Evolutionary conservation across 495 filamentous ascomycete species (phyloP), one percentile per base, ranked within the genome.

Genomic region (Aspergillus nanangensis): DNA sequence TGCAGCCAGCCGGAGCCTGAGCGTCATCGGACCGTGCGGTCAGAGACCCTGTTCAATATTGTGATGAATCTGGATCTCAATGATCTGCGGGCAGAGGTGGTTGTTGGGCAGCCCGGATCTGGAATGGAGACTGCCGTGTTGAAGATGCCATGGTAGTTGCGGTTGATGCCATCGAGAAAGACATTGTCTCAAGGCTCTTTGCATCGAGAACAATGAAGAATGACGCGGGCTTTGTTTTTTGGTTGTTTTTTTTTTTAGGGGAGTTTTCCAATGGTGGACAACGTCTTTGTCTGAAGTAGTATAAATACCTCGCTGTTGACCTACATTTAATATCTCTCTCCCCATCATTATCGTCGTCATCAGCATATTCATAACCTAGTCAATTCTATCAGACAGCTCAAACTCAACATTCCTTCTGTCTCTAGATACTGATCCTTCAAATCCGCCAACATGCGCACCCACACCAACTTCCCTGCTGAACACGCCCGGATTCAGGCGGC

Each of bases 31-130:
- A 53, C 53, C 0, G 47, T 38, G 5, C 50, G 55, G 5, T 53
- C 48, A 5, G 52, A 46, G 19, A 57, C 66, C 21, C 44, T 66
- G 47, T 68, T 67, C 41, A 68, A 68, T 35, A 68, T 71, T 42
- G 56, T 69, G 3, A 71, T 69, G 67, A 60, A 66, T 41, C 25
- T 69, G 43, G 55, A 64, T 3, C 25, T 43, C 5, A 25, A 41
- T 20, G 39, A 57, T 32, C 35, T 55, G 0, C 38, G 58, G 17
- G 67, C 64, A 17, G 66, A 66, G 38, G 59, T 71, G 22, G 58
- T 64, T 13, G 58, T 61, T 46, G 62, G 62, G 8, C 51, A 55
- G 15, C 50, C 55, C 1, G 62, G 65, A 5, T 62, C 62, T 22
- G 60, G 57, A 1, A 48, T 55, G 22, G 63, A 65, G 34, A 56